Evolutionary conservation across 306 rosid genomes (phyloP).

Genomic region (Mucuna pruriens): DNA sequence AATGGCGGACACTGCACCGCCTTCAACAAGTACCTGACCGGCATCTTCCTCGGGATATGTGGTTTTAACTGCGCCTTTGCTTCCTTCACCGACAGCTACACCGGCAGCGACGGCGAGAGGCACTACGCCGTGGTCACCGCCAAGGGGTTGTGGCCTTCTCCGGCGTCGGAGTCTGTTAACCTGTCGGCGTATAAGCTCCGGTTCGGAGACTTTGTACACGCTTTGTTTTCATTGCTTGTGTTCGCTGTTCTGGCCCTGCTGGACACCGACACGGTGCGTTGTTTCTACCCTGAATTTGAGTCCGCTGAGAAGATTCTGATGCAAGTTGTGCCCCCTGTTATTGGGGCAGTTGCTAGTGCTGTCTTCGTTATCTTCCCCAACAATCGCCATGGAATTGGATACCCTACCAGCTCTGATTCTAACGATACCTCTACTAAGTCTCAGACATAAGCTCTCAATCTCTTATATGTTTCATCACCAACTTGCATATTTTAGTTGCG

Average conservation of each 20-base stretch:
- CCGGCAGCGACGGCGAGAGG: conserved; percentile 53
- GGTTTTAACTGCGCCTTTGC: conserved; percentile 70
- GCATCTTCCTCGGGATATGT: conserved; percentile 46
- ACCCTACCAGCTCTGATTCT: conserved; percentile 46
- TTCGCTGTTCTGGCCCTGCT: conserved; percentile 63
- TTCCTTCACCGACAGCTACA: conserved; percentile 84
- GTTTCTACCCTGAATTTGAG: conserved; percentile 65
- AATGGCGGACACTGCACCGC: conserved; percentile 68
- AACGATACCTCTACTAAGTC: conserved; percentile 33
- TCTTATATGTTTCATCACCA: not conserved
- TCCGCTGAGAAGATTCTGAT: conserved; percentile 47
- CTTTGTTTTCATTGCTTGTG: conserved; percentile 50
- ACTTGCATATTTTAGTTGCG: not conserved
- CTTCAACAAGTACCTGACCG: conserved; percentile 57
- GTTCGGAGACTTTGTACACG: conserved; percentile 74
- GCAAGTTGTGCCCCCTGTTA: conserved; percentile 62
- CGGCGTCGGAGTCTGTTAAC: conserved; percentile 45
- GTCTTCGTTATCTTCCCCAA: conserved; percentile 65
- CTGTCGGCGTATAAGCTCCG: conserved; percentile 56
- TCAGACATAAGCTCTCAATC: not conserved
- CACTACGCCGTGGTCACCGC: conserved; percentile 65
- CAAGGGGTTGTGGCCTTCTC: conserved; percentile 72
- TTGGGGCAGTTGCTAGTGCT: conserved; percentile 61
- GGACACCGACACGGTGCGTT: conserved; percentile 59
- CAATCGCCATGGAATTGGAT: conserved; percentile 85